Conservation (phyloP, 176 grass and related monocot genomes). For the Bromus sterilis region DNA sequence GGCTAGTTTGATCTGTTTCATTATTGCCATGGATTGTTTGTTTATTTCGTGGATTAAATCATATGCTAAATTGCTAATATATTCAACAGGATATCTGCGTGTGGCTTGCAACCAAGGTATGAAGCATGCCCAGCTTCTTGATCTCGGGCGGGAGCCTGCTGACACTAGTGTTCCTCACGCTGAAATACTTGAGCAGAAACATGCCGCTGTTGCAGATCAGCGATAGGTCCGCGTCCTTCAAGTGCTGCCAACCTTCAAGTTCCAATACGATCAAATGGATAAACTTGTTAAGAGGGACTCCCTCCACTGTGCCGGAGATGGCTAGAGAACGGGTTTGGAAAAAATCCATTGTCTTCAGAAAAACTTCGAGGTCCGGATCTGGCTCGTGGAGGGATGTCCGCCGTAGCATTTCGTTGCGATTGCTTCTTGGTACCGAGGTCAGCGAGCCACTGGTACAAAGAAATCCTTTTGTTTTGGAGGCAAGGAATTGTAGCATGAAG, state of each 20-base stretch:
- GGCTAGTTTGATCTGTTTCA: no score
- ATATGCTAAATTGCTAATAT: no score
- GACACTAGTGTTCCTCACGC: neutral
- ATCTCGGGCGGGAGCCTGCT: neutral
- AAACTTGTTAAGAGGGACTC: neutral
- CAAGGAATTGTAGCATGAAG: neutral
- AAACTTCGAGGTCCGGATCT: neutral
- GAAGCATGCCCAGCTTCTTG: neutral
- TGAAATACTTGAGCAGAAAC: neutral
- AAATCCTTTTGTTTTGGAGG: neutral
- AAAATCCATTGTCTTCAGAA: neutral
- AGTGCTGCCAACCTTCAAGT: neutral
- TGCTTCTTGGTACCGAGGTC: no score
- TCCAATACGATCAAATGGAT: neutral
- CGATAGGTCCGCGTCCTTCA: neutral
- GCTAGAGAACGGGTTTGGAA: neutral
- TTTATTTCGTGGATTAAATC: no score
- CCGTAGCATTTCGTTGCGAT: neutral
- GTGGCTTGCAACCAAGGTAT: neutral
- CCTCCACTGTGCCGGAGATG: neutral
- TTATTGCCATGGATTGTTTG: no score
- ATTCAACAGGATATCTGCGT: neutral
- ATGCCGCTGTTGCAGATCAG: neutral
- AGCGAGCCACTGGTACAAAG: neutral
- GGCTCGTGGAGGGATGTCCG: neutral